Evolutionary conservation across 2,329 filamentous ascomycete species (phyloP), one percentile per base, ranked within the genome.

Genomic region (Apiospora kogelbergensis): DNA sequence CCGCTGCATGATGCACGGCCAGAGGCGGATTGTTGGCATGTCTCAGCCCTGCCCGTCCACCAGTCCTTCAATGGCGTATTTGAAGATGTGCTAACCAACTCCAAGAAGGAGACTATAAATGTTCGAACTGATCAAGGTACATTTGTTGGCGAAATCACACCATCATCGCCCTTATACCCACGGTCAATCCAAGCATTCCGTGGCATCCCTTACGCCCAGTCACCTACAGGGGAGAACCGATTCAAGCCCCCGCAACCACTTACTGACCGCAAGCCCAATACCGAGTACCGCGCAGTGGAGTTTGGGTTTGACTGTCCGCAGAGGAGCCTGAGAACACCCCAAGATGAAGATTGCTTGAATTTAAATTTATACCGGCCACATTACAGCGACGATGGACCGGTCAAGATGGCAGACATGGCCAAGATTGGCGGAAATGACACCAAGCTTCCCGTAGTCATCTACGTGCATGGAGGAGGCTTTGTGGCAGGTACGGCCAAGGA

Each of bases 401-500:
- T 70, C 6, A 71, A 72, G 3, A 69, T 67, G 2, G 68, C 65
- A 7, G 72, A 74, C 63, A 71, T 72, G 63, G 68, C 71, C 41
- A 76, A 74, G 70, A 78, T 71, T 67, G 77, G 73, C 45, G 69
- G 67, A 22, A 67, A 73, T 48, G 76, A 72, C 46, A 74, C 70
- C 64, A 74, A 73, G 68, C 70, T 85, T 37, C 85, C 88, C 0
- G 86, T 89, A 17, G 77, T 87, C n/a, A 78, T 91, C 1, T 90
- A 89, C 74, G 79, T 91, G 41, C 89, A 91, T 74, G 89, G 89
- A 60, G 90, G 90, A 2, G 85, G 82, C 6, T 91, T 91, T 80
- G 86, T 90, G 80, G 83, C 84, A 74, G 83, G 87, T 45, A 73
- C 78, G 73, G 84, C 86, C 66, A 75, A 81, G 40, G 85, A 86